These are phyloP conservation scores for Boletus subparvulus DNA, from an alignment of 768 basidiomycete species.

Conservation along the genomic window DNA sequence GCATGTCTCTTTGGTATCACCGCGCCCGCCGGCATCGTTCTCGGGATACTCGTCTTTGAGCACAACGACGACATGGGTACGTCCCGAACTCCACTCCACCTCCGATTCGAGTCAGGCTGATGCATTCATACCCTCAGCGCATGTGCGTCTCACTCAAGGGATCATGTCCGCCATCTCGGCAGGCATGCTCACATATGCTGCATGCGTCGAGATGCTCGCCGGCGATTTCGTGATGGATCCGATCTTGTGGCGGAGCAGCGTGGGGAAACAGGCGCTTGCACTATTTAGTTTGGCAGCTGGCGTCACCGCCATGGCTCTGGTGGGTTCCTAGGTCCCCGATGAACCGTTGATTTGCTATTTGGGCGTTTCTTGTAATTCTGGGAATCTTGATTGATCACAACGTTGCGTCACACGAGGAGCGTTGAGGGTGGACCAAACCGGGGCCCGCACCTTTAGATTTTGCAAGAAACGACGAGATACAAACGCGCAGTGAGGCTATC, in stretches of 20 bases:
- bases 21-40: slow-evolving; percentile 64
- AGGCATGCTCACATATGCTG: slow-evolving; percentile 81
- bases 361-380: background rate
- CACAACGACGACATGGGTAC: slow-evolving; percentile 31
- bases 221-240: slow-evolving; percentile 80
- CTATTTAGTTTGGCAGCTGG: slow-evolving; percentile 62
- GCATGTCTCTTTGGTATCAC: slow-evolving; percentile 70
- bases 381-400: background rate
- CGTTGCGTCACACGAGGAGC: background rate
- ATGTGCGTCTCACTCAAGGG: slow-evolving; percentile 61
- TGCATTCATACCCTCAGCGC: slow-evolving; percentile 28
- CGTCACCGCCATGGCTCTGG: slow-evolving; percentile 59
- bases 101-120: background rate
- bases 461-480: background rate
- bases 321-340: slow-evolving; percentile 34
- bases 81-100: background rate
- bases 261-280: slow-evolving; percentile 50
- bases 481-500: background rate
- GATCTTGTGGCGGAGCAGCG: slow-evolving; percentile 41
- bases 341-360: background rate
- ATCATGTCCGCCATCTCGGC: slow-evolving; percentile 81
- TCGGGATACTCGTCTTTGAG: slow-evolving; percentile 53
- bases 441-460: background rate
- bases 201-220: slow-evolving; percentile 84
- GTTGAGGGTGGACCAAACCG: background rate